phyloP scores from a whole-genome alignment of 768 basidiomycete species.

The Boletus tylopilopsis region DNA sequence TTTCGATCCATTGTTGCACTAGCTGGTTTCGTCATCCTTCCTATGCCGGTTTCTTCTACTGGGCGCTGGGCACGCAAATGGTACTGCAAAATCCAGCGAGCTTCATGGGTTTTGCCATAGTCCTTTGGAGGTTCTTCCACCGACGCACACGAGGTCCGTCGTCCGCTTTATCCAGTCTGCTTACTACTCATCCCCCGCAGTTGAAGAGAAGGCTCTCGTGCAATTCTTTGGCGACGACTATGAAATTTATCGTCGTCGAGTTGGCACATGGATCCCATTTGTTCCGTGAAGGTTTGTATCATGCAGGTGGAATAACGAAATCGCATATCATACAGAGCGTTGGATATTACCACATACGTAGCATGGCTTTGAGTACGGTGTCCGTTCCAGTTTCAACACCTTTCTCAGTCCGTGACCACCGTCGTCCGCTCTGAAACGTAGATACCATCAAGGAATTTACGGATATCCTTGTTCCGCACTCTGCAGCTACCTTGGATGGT shows the following conservation, averaged over 20 bases:
- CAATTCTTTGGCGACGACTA: conserved; percentile 92
- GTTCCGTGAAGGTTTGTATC: conserved; percentile 46
- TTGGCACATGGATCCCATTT: conserved; percentile 88
- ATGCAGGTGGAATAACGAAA: conserved; percentile 4
- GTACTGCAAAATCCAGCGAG: conserved; percentile 83
- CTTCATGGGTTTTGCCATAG: conserved; percentile 56
- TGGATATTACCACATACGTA: conserved; percentile 20
- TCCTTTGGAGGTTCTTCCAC: conserved; percentile 88
- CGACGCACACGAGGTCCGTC: conserved; percentile 70
- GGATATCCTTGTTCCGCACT: conserved; percentile 99
- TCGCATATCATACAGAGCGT: conserved; percentile 27
- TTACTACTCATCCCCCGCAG: conserved; percentile 38
- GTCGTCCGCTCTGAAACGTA: conserved; percentile 85
- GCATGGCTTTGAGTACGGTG: conserved; percentile 16
- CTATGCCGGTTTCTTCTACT: conserved; percentile 96
- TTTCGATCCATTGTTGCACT: not conserved
- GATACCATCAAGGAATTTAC: conserved; percentile 95
- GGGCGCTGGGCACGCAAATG: conserved; percentile 93
- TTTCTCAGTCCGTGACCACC: conserved; percentile 41
- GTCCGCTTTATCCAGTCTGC: not conserved
- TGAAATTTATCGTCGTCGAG: conserved; percentile 63
- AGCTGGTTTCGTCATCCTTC: conserved; percentile 84
- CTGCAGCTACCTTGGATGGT: conserved; percentile 95
- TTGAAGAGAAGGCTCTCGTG: conserved; percentile 75
- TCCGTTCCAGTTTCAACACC: conserved; percentile 4